These are phyloP conservation scores for Candida sithepensis DNA, from an alignment of 805 yeast species.

Conservation along the genomic window DNA sequence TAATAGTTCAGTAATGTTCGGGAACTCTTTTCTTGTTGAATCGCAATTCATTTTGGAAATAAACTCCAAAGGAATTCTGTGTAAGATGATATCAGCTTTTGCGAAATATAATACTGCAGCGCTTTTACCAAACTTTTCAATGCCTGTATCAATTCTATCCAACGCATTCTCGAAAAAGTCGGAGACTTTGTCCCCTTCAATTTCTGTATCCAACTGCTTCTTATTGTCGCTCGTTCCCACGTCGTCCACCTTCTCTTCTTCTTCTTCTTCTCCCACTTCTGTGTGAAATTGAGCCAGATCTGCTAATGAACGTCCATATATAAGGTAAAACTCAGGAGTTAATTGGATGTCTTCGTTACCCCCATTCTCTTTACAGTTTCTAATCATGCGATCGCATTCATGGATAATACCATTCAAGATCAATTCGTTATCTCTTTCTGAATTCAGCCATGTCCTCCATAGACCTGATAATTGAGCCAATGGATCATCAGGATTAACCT, in stretches of 20 bases:
- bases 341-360: conserved; percentile 29
- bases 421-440: conserved; percentile 59
- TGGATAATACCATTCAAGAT: conserved; percentile 83
- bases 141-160: conserved; percentile 64
- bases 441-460: conserved; percentile 58
- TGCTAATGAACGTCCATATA: conserved; percentile 69
- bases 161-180: conserved; percentile 68
- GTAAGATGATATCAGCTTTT: conserved; percentile 51
- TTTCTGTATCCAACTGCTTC: conserved; percentile 10
- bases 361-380: conserved; percentile 37
- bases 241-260: conserved; percentile 20
- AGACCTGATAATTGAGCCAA: conserved; percentile 71
- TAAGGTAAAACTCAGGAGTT: conserved; percentile 58
- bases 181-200: conserved; percentile 32
- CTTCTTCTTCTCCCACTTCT: conserved; percentile 18
- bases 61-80: conserved; percentile 55
- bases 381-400: conserved; percentile 79
- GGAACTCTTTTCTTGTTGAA: conserved; percentile 32
- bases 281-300: conserved; percentile 58
- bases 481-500: conserved; percentile 73
- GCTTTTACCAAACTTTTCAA: conserved; percentile 44
- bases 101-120: conserved; percentile 43
- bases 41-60: conserved; percentile 47
- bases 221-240: no score
- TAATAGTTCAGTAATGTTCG: conserved; percentile 38